Base-by-base conservation (phyloP, 148 eudicot species). In the Fagopyrum homotropicum region DNA sequence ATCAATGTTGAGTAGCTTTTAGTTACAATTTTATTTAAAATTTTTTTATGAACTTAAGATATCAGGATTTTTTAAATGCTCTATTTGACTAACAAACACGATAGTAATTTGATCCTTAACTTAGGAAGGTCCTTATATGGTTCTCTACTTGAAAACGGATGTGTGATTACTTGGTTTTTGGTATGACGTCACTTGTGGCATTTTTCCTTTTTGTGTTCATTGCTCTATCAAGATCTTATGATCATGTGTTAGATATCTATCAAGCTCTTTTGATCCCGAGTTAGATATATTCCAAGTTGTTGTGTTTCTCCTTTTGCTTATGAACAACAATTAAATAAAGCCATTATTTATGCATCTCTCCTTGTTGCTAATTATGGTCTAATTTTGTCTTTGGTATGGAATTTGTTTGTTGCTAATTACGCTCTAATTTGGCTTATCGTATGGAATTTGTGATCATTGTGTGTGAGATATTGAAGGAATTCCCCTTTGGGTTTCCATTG, bases 1-100 rank as follows among this genome's bases (percentile, higher is more conserved):
- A n/a, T 59, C 69, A 30, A 44, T 61, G 69, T 61, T 61, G 44
- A 26, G 16, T 29, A 57, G 46, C 70, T 64, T 64, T 64, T 40
- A 64, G 70, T 35, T 57, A 14, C 46, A 7, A 40, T 64, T 35
- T 35, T 35, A 1, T 35, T 35, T 0, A 35, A 35, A 35, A 0
- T 22, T 1, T 64, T 43, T 1, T 40, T 40, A 12, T 35, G 70
- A 64, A 35, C 15, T 35, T 35, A 0, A 64, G 40, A 35, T 40
- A 35, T 14, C 35, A 64, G 70, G 47, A 46, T 5, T 4, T 40
- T 45, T 64, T 40, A 40, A 40, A 45, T 64, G 17, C 46, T 64
- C 19, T 64, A 35, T 35, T 35, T 40, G 70, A 15, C 46, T 40
- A 19, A 5, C 44, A 61, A 29, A 43, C 35, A 64, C 59, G 26